Evolutionary conservation across 1,139 yeast genomes (phyloP), one percentile per base, ranked within the genome.

Genomic region (Eremothecium sinecaudum): DNA sequence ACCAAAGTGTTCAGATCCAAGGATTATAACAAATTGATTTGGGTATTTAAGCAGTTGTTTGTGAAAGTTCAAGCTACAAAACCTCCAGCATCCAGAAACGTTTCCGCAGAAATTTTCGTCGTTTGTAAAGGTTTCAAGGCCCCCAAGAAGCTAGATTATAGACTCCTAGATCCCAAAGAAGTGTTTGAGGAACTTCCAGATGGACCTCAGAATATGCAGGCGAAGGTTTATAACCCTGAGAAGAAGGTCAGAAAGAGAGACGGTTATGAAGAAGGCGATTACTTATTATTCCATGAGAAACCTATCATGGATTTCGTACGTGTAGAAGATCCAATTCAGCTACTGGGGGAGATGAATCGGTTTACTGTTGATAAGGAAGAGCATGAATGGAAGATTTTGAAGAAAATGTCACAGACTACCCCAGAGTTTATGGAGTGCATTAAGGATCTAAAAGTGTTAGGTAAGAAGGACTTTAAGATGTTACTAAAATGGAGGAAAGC

Each of bases 51-150:
- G 52, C 98, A 90, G 59, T 68, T 90, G 41, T 90, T 90, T 53
- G 95, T 84, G 39, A 87, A 82, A 55, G 97, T 90, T 31, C 98
- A 90, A 59, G 98, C 98, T 9, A 90, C 98, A 1, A 90, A 90
- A 55, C 99, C 99, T 6, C 97, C 98, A 13, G 90, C 97, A 13
- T 86, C 96, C 29, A 87, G 99, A 77, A 83, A 83, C 61, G 98
- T 92, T 16, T 90, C 98, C 50, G 98, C 98, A 2, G 99, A 90
- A 68, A 92, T 92, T 53, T 90, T 90, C 55, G 98, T 90, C 35
- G 96, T 87, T 24, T 90, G 99, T 63, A 78, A 79, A 59, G 93
- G 93, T 11, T 90, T 82, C 64, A 90, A 86, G 59, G 96, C 97
- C 9, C 98, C 98, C 33, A 84, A 86, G 58, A 86, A 82, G 58